phyloP scores from a whole-genome alignment of 75 land plant genomes.

The Selaginella tamariscina region DNA sequence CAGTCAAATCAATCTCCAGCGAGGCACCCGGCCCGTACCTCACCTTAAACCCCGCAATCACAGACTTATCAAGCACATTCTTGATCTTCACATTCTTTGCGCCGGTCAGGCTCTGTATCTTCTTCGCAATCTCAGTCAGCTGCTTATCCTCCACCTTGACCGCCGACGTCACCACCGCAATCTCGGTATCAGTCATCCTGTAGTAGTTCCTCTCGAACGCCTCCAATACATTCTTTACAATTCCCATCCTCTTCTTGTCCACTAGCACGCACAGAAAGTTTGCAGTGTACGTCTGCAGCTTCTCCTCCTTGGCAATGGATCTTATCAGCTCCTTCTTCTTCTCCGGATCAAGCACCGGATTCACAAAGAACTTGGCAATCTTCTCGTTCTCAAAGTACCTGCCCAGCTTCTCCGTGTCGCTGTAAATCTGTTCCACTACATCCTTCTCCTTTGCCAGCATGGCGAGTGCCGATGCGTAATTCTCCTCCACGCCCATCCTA shows the following conservation, averaged over 20 bases:
- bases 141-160: slow-evolving; percentile 64
- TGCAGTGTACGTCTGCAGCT: slow-evolving; percentile 37
- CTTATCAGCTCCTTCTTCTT: slow-evolving; percentile 49
- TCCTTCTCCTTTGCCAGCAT: slow-evolving; percentile 43
- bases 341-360: slow-evolving; percentile 42
- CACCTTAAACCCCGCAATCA: slow-evolving; percentile 81
- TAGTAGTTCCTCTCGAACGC: slow-evolving; percentile 70
- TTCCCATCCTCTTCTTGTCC: slow-evolving; percentile 50
- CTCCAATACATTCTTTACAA: slow-evolving; percentile 48
- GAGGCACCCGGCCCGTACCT: slow-evolving; percentile 61
- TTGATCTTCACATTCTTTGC: slow-evolving; percentile 90
- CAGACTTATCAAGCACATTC: slow-evolving; percentile 67
- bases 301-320: slow-evolving; percentile 29
- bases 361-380: slow-evolving; percentile 42
- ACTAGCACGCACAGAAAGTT: slow-evolving; percentile 66
- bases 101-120: slow-evolving; percentile 62
- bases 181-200: slow-evolving; percentile 58
- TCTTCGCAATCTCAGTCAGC: slow-evolving; percentile 73
- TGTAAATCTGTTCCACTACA: slow-evolving; percentile 41
- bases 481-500: slow-evolving; percentile 45
- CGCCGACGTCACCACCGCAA: slow-evolving; percentile 76
- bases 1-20: slow-evolving; percentile 77
- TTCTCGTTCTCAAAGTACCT: slow-evolving; percentile 29
- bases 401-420: slow-evolving; percentile 58
- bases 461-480: slow-evolving; percentile 75